Percentiles rank a stretch among this genome's conserved stretches.
These are phyloP conservation scores for Cryphonectria carpinicola DNA, from an alignment of 2,329 filamentous ascomycete genomes.

Conservation along the genomic window DNA sequence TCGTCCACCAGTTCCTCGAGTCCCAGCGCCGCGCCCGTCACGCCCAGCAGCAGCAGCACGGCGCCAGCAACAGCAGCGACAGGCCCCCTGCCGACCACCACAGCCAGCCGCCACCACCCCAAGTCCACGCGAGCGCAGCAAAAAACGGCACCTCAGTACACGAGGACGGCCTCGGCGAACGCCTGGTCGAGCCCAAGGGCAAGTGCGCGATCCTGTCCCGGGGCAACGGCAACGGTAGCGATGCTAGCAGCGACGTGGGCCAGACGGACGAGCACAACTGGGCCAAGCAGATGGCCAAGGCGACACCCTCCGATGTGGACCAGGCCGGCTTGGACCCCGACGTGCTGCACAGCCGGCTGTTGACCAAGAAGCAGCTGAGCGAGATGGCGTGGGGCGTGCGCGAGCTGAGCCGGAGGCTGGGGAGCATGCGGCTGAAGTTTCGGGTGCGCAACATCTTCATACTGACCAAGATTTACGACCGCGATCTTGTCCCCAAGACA, in stretches of 20 bases:
- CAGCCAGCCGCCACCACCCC: slow-evolving; percentile 9
- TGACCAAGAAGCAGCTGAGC: slow-evolving; percentile 92
- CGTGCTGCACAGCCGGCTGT: slow-evolving; percentile 65
- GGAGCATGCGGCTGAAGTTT: slow-evolving; percentile 80
- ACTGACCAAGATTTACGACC: slow-evolving; percentile 89
- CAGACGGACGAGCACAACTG: slow-evolving; percentile 62
- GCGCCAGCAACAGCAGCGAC: not conserved
- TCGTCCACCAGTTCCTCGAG: slow-evolving; percentile 69
- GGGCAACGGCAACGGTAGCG: slow-evolving; percentile 40
- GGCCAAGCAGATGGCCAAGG: slow-evolving; percentile 52
- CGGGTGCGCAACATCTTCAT: slow-evolving; percentile 84
- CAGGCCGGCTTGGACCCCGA: slow-evolving; percentile 32
- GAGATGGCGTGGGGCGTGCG: slow-evolving; percentile 98
- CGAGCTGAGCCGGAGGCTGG: slow-evolving; percentile 83
- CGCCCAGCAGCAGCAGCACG: slow-evolving; percentile 29
- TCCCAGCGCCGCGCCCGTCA: slow-evolving; percentile 49
- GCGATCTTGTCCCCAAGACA: slow-evolving; percentile 76
- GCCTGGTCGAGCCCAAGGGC: slow-evolving; percentile 43
- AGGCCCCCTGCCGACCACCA: slow-evolving; percentile 4
- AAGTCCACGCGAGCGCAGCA: slow-evolving; percentile 26
- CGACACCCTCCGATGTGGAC: slow-evolving; percentile 40
- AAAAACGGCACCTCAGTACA: slow-evolving; percentile 37
- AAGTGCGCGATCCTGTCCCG: slow-evolving; percentile 39
- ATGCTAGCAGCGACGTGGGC: slow-evolving; percentile 46
- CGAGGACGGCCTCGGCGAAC: slow-evolving; percentile 29